Evolutionary conservation across 2,329 filamentous ascomycete genomes (phyloP).

Genomic region (Ceratocystiopsis sp.): DNA sequence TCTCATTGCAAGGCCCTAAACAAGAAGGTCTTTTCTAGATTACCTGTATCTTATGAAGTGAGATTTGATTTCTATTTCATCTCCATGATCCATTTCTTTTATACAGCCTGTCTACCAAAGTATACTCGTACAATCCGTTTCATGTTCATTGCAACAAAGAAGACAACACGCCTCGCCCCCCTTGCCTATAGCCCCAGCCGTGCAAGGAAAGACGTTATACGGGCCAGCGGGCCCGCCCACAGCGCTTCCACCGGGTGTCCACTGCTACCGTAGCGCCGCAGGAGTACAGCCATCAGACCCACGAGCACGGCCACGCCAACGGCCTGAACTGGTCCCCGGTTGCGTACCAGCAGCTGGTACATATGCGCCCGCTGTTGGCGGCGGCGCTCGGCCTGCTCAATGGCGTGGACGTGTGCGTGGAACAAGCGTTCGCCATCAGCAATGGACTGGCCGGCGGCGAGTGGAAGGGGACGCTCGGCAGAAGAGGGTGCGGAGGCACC

Average conservation of each 20-base stretch:
- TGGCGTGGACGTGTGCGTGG: slow-evolving; percentile 50
- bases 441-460: slow-evolving; percentile 36
- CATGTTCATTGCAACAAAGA: too few relatives aligned
- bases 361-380: slow-evolving; percentile 28
- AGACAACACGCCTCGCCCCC: too few relatives aligned
- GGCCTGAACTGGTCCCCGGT: slow-evolving; percentile 46
- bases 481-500: slow-evolving; percentile 6
- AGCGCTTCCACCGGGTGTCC: background rate
- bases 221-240: slow-evolving; percentile 7
- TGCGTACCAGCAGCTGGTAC: slow-evolving; percentile 32
- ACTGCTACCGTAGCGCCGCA: slow-evolving; percentile 30
- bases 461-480: too few relatives aligned
- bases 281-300: slow-evolving; percentile 49
- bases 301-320: slow-evolving; percentile 49
- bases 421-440: slow-evolving; percentile 53
- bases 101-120: too few relatives aligned
- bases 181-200: slow-evolving; percentile 3
- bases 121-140: too few relatives aligned
- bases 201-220: slow-evolving; percentile 10
- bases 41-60: too few relatives aligned
- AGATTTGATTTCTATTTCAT: too few relatives aligned
- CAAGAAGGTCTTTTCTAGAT: too few relatives aligned
- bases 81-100: too few relatives aligned
- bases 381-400: slow-evolving; percentile 46
- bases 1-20: too few relatives aligned